Base-by-base conservation (phyloP, 2,329 filamentous ascomycete species). In the Akanthomyces muscarius region DNA sequence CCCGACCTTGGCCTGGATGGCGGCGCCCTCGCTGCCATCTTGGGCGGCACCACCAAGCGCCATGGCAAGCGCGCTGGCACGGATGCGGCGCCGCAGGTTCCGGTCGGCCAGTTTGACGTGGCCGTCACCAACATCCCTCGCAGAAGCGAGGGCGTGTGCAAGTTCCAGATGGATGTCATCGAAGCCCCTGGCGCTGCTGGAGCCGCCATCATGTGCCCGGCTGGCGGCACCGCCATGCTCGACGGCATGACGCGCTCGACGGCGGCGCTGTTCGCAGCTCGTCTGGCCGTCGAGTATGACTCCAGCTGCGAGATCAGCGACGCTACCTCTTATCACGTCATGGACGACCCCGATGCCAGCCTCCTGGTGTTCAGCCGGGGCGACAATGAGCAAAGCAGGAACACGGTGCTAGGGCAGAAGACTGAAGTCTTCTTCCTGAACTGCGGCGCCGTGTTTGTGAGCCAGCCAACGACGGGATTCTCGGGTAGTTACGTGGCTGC, bases 251-350 rank as follows among this genome's bases (percentile, higher is more conserved):
- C 11, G 13, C 33, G 33, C 33, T 4, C n/a, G 33, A 23, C 16
- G 5, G 50, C n/a, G 2, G 50, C 10, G 7, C 11, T 52, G 0
- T 21, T 52, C 18, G 50, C 50, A 4, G 50, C 50, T 16, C 50
- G 50, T 18, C 50, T 54, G 33, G 51, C 51, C 33, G 33, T 25
- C 21, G 51, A 38, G 33, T 54, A 54, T 33, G 51, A 54, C 33
- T 0, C 2, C 3, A 18, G 8, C n/a, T 54, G 51, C 2, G 6
- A 8, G 0, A 2, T 54, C 4, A 3, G 4, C 13, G 33, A 4
- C 1, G 21, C 14, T 2, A 28, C 51, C 33, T 16, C 21, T 4
- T 41, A 54, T 33, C 13, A 25, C 14, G 13, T 23, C 0, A 3
- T 4, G 3, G 33, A 16, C n/a, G 2, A 25, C 51, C n/a, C 30